A percentile compares a stretch with the other conserved stretches of the same genome.
Evolutionary conservation across 2,329 filamentous ascomycete species (phyloP).

Genomic region (Alternaria arbusti): DNA sequence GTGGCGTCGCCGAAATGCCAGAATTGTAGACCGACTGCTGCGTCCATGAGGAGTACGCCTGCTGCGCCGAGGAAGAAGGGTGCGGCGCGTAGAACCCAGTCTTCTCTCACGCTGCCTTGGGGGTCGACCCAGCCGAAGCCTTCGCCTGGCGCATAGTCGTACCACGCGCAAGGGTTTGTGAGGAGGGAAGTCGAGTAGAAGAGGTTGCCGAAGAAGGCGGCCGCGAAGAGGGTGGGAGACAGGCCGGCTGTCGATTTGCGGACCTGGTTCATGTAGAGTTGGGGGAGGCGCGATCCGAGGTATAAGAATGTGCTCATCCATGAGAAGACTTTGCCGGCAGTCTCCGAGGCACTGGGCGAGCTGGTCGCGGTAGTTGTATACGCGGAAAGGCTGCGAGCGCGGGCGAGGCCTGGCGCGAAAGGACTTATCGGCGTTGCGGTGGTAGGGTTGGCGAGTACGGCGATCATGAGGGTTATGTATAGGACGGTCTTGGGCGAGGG

Average conservation of each 20-base stretch:
- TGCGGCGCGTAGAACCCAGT: slow-evolving; percentile 64
- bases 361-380: slow-evolving; percentile 5
- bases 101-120: slow-evolving; percentile 60
- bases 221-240: slow-evolving; percentile 67
- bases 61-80: slow-evolving; percentile 72
- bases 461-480: slow-evolving; percentile 55
- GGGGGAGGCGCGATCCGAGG: slow-evolving; percentile 55
- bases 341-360: slow-evolving; percentile 29
- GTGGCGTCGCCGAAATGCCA: slow-evolving; percentile 61
- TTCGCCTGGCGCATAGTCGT: slow-evolving; percentile 59
- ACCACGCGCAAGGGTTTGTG: slow-evolving; percentile 69
- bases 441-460: slow-evolving; percentile 50
- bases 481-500: slow-evolving; percentile 55
- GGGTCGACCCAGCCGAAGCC: slow-evolving; percentile 66
- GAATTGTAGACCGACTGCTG: slow-evolving; percentile 68
- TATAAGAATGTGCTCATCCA: slow-evolving; percentile 53
- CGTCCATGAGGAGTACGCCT: slow-evolving; percentile 68
- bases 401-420: slow-evolving; percentile 28
- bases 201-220: slow-evolving; percentile 71
- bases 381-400: slow-evolving; percentile 19
- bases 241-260: slow-evolving; percentile 70
- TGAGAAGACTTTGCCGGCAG: slow-evolving; percentile 52
- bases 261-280: slow-evolving; percentile 69
- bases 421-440: slow-evolving; percentile 36
- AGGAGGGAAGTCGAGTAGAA: slow-evolving; percentile 70